These are phyloP conservation scores for Chamaenerion angustifolium DNA, from an alignment of 345 rosid species.

Conservation along the genomic window DNA sequence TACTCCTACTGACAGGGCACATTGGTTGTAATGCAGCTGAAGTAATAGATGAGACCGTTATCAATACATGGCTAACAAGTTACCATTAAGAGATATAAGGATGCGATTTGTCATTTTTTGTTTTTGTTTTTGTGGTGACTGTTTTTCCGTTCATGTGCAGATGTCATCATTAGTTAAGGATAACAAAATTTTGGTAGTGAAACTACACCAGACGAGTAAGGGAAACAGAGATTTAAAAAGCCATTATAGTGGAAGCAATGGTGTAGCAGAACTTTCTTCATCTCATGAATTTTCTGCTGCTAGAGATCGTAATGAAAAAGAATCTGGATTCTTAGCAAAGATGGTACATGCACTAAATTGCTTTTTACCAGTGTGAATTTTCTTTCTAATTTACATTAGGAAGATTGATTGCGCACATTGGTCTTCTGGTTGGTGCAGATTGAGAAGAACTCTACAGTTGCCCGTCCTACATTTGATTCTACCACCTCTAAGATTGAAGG, in stretches of 20 bases:
- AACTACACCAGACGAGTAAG: conserved; percentile 35
- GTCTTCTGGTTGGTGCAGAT: conserved; percentile 18
- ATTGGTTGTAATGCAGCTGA: too few species aligned
- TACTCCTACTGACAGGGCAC: too few species aligned
- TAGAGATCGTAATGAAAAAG: conserved; percentile 25
- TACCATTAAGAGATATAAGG: background rate
- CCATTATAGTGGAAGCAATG: conserved; percentile 9
- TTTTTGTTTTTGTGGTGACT: background rate
- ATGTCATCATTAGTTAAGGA: conserved; percentile 43
- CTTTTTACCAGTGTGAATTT: conserved; percentile 27
- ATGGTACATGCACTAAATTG: background rate
- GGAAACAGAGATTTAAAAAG: conserved; percentile 9
- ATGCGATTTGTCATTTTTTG: too few species aligned
- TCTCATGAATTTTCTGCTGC: conserved; percentile 22
- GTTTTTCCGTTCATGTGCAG: conserved; percentile 21
- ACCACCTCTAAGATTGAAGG: conserved; percentile 14
- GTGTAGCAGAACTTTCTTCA: conserved; percentile 3
- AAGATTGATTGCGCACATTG: background rate
- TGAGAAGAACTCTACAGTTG: conserved; percentile 13
- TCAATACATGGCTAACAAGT: too few species aligned
- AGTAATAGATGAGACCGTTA: too few species aligned
- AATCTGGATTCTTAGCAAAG: conserved; percentile 14
- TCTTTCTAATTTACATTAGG: background rate
- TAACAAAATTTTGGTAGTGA: conserved; percentile 42
- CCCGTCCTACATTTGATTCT: conserved; percentile 19